These are phyloP conservation scores for Leccinum ambiguum DNA, from an alignment of 1,284 basidiomycete genomes.

Conservation along the genomic window DNA sequence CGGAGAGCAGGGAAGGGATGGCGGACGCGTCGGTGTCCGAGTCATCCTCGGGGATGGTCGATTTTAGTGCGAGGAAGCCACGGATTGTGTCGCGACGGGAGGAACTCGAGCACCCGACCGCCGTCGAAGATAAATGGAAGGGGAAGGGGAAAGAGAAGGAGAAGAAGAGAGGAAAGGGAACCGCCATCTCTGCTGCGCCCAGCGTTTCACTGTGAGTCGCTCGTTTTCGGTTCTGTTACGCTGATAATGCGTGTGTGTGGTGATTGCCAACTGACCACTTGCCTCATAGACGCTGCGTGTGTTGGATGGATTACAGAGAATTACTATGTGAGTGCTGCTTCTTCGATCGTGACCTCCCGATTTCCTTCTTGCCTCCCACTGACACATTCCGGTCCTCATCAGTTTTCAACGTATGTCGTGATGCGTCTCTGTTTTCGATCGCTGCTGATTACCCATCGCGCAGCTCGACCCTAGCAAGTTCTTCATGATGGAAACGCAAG, in stretches of 20 bases:
- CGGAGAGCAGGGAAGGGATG: not conserved
- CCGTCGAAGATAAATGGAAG: conserved; percentile 6
- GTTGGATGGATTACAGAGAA: conserved; percentile 59
- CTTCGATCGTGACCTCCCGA: not conserved
- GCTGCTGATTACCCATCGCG: conserved; percentile 2
- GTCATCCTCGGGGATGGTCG: not conserved
- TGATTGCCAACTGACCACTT: conserved; percentile 11
- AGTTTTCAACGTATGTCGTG: conserved; percentile 26
- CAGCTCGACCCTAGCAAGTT: conserved; percentile 31
- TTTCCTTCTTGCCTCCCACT: not conserved
- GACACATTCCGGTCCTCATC: not conserved
- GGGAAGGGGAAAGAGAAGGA: conserved; percentile 14
- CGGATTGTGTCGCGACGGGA: conserved; percentile 15
- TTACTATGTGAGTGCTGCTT: conserved; percentile 41
- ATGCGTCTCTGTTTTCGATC: not conserved
- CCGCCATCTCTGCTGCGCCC: not conserved
- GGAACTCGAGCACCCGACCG: conserved; percentile 17
- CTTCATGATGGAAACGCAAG: conserved; percentile 35
- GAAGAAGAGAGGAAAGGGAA: conserved; percentile 4
- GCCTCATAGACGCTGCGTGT: conserved; percentile 47
- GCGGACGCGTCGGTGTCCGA: not conserved
- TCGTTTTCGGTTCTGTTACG: not conserved
- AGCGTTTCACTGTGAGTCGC: conserved; percentile 27
- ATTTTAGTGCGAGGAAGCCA: conserved; percentile 10
- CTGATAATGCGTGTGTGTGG: not conserved